A percentile compares a stretch with the other conserved stretches of the same genome.
Conservation (phyloP, 306 rosid species). For the Senna siamea region DNA sequence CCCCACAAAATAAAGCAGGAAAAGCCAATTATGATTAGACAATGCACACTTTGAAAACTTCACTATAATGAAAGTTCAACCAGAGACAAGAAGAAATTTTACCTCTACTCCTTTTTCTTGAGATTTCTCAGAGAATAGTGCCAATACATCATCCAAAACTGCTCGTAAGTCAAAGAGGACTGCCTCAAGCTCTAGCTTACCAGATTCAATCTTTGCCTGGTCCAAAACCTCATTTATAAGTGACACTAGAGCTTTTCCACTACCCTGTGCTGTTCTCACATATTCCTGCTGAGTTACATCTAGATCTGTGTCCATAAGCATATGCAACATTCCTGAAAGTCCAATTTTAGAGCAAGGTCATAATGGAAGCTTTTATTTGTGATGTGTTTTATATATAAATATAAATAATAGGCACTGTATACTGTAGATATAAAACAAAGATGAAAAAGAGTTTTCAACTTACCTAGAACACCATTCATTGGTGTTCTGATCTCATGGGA, state of each 20-base stretch:
- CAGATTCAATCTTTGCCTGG: constrained; percentile 96
- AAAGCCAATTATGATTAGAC: constrained; percentile 36
- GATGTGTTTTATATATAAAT: neutral
- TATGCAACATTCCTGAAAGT: constrained; percentile 90
- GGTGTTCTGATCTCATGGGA: constrained; percentile 99
- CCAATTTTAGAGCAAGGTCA: constrained; percentile 38
- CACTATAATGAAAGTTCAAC: neutral
- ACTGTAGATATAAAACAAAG: constrained; percentile 22
- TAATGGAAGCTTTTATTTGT: constrained; percentile 18
- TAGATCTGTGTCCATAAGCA: constrained; percentile 95
- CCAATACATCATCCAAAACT: constrained; percentile 86
- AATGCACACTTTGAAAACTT: constrained; percentile 27
- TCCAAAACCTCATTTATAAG: constrained; percentile 94
- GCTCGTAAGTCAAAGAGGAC: constrained; percentile 76
- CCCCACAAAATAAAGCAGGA: constrained; percentile 40
- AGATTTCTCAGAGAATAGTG: constrained; percentile 92
- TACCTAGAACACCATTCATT: constrained; percentile 98
- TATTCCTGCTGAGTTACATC: constrained; percentile 92
- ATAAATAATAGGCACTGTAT: constrained; percentile 13
- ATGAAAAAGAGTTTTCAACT: constrained; percentile 35
- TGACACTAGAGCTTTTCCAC: constrained; percentile 96
- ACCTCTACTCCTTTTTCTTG: constrained; percentile 97
- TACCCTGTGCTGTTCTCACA: constrained; percentile 87
- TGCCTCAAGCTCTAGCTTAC: constrained; percentile 94
- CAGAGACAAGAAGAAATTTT: constrained; percentile 35